Conservation (phyloP, 805 yeast species). For the Kurtzmaniella cleridarum region DNA sequence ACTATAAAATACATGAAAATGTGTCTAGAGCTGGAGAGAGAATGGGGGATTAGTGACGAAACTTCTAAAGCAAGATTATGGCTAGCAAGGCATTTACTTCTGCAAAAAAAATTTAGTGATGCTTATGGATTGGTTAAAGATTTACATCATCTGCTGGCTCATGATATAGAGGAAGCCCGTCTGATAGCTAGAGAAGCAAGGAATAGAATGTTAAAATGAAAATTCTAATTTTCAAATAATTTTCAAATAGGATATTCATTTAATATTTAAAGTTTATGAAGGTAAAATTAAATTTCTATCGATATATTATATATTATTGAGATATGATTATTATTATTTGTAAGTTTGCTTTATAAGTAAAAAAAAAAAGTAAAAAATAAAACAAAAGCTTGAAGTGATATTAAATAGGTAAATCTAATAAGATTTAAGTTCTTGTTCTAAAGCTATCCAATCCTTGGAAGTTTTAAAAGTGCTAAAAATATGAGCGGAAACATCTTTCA, state of each 20-base stretch:
- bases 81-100: conserved; percentile 70
- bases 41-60: conserved; percentile 66
- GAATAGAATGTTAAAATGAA: conserved; percentile 34
- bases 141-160: conserved; percentile 64
- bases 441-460: conserved; percentile 19
- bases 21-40: conserved; percentile 59
- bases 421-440: conserved; percentile 20
- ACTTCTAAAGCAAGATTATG: conserved; percentile 78
- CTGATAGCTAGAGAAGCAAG: conserved; percentile 76
- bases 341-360: background rate
- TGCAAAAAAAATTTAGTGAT: conserved; percentile 49
- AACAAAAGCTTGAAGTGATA: too few relatives aligned
- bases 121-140: conserved; percentile 74
- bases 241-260: too few relatives aligned
- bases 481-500: conserved; percentile 15
- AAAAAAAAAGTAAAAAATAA: background rate
- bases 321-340: background rate
- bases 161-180: conserved; percentile 85
- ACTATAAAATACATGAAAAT: conserved; percentile 61
- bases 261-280: background rate
- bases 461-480: conserved; percentile 18
- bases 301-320: background rate
- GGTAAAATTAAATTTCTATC: too few relatives aligned
- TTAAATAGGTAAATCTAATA: conserved; percentile 11
- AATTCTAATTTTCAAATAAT: background rate